Conservation (phyloP, 345 rosid species). For the Erodium maritimum region DNA sequence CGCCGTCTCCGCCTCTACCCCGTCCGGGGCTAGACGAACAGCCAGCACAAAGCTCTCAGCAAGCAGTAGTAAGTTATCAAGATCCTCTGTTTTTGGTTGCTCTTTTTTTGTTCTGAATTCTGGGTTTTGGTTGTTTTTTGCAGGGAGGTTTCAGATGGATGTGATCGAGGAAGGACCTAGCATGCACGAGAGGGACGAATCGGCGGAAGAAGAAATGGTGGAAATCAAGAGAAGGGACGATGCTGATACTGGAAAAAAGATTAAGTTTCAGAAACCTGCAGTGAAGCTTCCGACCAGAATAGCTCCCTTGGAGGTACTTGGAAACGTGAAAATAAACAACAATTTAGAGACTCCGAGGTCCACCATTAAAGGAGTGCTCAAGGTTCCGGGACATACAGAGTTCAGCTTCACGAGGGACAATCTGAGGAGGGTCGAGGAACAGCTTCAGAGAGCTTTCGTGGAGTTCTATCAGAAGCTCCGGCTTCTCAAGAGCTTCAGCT, state of each 20-base stretch:
- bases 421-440: conserved; percentile 35
- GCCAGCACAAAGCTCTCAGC: background rate
- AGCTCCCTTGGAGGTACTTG: conserved; percentile 28
- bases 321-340: conserved; percentile 34
- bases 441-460: conserved; percentile 30
- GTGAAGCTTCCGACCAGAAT: conserved; percentile 9
- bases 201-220: too few relatives aligned
- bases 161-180: too few relatives aligned
- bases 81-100: too few relatives aligned
- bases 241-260: conserved; percentile 10
- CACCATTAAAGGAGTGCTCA: conserved; percentile 21
- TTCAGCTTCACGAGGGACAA: conserved; percentile 25
- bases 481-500: conserved; percentile 44
- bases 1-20: background rate
- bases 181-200: too few relatives aligned
- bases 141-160: too few relatives aligned
- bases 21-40: background rate
- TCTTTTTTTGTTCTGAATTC: too few relatives aligned
- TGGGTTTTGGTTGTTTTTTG: too few relatives aligned
- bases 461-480: conserved; percentile 53
- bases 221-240: conserved; percentile 23
- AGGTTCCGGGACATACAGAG: conserved; percentile 13
- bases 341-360: conserved; percentile 34
- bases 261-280: conserved; percentile 20
- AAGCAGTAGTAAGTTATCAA: too few relatives aligned